Evolutionary conservation across 148 eudicot genomes (phyloP).

Genomic region (Rhododendron griersonianum): DNA sequence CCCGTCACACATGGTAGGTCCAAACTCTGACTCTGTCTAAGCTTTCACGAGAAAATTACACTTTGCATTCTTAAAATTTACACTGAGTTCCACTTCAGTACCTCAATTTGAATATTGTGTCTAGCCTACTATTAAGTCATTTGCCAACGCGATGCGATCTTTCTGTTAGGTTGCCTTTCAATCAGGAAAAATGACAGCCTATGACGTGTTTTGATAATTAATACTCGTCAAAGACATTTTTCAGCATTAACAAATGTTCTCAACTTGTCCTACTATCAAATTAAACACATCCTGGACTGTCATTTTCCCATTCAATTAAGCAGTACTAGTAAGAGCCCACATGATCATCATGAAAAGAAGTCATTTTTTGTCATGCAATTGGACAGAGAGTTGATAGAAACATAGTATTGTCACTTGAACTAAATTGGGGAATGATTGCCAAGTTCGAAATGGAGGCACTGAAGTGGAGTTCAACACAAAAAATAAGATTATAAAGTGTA

Average conservation of each 20-base stretch:
- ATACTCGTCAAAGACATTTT: too few relatives aligned
- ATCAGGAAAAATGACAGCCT: too few relatives aligned
- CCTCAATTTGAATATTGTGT: background rate
- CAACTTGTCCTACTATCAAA: too few relatives aligned
- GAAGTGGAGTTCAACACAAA: background rate
- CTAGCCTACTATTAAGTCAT: background rate
- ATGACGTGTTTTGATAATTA: too few relatives aligned
- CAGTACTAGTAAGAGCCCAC: too few relatives aligned
- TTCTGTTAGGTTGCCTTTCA: too few relatives aligned
- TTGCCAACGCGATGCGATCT: too few relatives aligned
- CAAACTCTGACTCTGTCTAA: background rate
- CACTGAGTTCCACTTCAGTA: too few relatives aligned
- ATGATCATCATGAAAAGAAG: background rate
- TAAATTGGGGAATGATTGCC: background rate
- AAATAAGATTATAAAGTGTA: background rate
- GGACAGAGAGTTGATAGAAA: background rate
- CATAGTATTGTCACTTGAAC: background rate
- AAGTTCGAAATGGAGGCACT: background rate
- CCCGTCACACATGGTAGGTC: background rate
- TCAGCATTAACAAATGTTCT: too few relatives aligned
- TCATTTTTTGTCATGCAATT: background rate
- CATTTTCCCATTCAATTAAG: too few relatives aligned
- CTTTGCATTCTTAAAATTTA: background rate
- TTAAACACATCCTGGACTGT: too few relatives aligned
- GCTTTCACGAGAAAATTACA: too few relatives aligned